Evolutionary conservation across 306 rosid genomes (phyloP), one percentile per base, ranked within the genome.

Genomic region (Canavalia gladiata): DNA sequence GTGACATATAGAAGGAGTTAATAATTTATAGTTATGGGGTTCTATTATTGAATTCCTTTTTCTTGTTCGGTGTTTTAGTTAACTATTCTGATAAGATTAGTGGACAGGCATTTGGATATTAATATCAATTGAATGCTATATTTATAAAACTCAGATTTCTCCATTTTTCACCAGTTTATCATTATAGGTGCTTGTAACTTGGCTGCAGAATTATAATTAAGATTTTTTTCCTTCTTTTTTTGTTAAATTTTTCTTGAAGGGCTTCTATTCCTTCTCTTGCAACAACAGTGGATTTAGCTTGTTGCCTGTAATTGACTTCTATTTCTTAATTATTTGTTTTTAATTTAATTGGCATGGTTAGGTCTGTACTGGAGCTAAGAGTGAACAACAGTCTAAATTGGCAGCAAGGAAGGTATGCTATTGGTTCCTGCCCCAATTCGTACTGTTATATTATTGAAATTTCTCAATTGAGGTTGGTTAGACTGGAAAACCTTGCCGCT

Each of bases 291-390:
- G n/a, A 28, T 65, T 54, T 41, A 3, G 18, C 52, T 7, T 8
- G 25, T 33, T 71, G 52, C 29, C 57, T 56, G 8, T 41, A 11
- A 56, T 6, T 9, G 37, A 29, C 4, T 76, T 51, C 30, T 30
- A 54, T 54, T 18, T 80, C 18, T 73, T 63, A 34, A 18, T 18
- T 63, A 18, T n/a, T 4, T 1, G 3, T 84, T 57, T 60, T 85
- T 37, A 68, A 72, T 79, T 51, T 80, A 63, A 78, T 30, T 86
- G 65, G 35, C 43, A 43, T 51, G 65, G 45, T 30, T 91, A 92
- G 97, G 97, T 94, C 47, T 94, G 98, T 81, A 91, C 93, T 28
- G 97, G 98, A 76, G 97, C 98, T 39, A 94, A 91, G 87, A 92
- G 98, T 80, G 98, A 94, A 87, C 83, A 81, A 8, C 98, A 94